Percentiles rank a stretch among this genome's conserved stretches.
Evolutionary conservation across 352 stramenopile species (phyloP).

Genomic region (Blastocystis sp.): DNA sequence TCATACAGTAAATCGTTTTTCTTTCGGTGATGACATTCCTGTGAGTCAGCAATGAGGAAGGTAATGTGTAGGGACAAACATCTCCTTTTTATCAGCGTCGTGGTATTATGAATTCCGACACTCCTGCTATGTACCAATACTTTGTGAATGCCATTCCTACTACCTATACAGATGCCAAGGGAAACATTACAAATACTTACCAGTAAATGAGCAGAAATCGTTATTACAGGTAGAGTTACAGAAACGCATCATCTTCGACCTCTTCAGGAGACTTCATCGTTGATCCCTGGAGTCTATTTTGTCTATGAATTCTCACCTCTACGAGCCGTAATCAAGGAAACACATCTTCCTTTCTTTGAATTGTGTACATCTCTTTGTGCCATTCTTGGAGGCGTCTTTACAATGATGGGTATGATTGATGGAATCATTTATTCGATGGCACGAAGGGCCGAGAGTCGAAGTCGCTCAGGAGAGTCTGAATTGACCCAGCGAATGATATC

Average conservation of each 20-base stretch:
- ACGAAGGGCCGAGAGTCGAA: not conserved
- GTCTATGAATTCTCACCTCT: constrained; percentile 81
- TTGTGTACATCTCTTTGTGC: constrained; percentile 52
- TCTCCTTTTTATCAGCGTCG: constrained; percentile 15
- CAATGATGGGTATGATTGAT: constrained; percentile 47
- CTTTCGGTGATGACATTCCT: constrained; percentile 3
- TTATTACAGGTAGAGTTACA: constrained; percentile 5
- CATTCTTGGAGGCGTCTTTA: constrained; percentile 60
- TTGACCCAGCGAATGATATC: constrained; percentile 17
- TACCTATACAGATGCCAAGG: constrained; percentile 65
- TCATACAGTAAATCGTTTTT: constrained; percentile 38
- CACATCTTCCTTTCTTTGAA: constrained; percentile 35
- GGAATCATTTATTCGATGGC: constrained; percentile 1
- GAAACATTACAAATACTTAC: constrained; percentile 40
- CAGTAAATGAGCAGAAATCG: not conserved
- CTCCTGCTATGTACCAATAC: constrained; percentile 69
- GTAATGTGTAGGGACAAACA: not conserved
- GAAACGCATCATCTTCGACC: constrained; percentile 54
- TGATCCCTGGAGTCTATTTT: constrained; percentile 78
- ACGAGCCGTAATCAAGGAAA: constrained; percentile 12
- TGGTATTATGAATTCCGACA: constrained; percentile 2
- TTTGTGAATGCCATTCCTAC: constrained; percentile 78
- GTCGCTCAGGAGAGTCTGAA: constrained; percentile 12
- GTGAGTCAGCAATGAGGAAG: not conserved
- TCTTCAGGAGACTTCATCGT: constrained; percentile 31